These are phyloP conservation scores for Akanthomyces muscarius DNA, from an alignment of 2,329 filamentous ascomycete genomes.

Conservation along the genomic window DNA sequence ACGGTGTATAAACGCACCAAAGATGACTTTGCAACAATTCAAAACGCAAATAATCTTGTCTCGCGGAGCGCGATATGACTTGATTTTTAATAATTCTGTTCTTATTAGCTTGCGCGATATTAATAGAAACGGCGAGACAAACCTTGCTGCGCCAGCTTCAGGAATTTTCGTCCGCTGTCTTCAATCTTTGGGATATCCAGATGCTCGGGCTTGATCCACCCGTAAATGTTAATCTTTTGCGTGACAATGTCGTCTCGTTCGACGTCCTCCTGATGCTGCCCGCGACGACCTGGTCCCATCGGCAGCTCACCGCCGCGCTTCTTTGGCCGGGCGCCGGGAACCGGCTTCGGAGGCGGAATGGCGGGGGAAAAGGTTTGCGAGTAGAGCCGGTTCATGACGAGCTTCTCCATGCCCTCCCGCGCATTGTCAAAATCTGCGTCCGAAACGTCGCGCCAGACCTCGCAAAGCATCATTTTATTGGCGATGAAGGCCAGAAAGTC, in stretches of 20 bases:
- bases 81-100: conserved; percentile 88
- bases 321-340: conserved; percentile 64
- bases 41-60: conserved; percentile 98
- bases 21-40: conserved; percentile 99
- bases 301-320: conserved; percentile 64
- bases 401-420: conserved; percentile 97
- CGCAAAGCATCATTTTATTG: conserved; percentile 96
- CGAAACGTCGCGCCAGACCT: conserved; percentile 93
- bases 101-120: conserved; percentile 17
- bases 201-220: conserved; percentile 90
- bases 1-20: conserved; percentile 55
- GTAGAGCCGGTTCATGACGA: conserved; percentile 98
- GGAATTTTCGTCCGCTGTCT: conserved; percentile 82
- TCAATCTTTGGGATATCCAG: conserved; percentile 83
- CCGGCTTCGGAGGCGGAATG: conserved; percentile 75
- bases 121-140: conserved; percentile 7
- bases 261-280: conserved; percentile 97
- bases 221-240: conserved; percentile 95
- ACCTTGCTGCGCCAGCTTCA: conserved; percentile 86
- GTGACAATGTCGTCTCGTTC: conserved; percentile 93
- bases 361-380: conserved; percentile 93
- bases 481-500: conserved; percentile 96
- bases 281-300: conserved; percentile 77
- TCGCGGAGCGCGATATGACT: conserved; percentile 90
- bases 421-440: conserved; percentile 98